Percentiles rank a stretch among this genome's conserved stretches.
Conservation (phyloP, 2,329 filamentous ascomycete genomes). For the Podosphaera leucotricha region DNA sequence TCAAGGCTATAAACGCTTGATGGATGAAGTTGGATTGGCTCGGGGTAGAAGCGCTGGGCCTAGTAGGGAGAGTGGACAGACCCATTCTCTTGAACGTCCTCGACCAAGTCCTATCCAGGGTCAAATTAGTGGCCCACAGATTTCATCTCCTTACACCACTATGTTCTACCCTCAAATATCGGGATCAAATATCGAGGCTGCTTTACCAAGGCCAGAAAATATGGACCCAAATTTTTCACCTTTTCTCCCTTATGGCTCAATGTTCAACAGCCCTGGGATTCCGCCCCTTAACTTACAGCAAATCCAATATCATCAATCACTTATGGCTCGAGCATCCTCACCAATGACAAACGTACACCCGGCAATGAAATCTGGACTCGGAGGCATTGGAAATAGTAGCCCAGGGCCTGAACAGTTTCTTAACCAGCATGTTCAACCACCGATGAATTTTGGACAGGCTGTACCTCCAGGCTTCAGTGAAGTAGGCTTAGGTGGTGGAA, state of each 20-base stretch:
- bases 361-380: slow-evolving; percentile 29
- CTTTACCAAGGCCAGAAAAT: slow-evolving; percentile 27
- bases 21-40: slow-evolving; percentile 93
- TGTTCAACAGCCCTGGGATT: slow-evolving; percentile 27
- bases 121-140: slow-evolving; percentile 23
- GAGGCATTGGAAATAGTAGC: slow-evolving; percentile 25
- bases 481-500: slow-evolving; percentile 23
- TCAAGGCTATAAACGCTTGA: slow-evolving; percentile 92
- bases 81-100: slow-evolving; percentile 24
- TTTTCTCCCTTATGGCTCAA: slow-evolving; percentile 27
- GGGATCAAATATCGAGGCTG: slow-evolving; percentile 25
- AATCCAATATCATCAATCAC: slow-evolving; percentile 33
- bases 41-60: slow-evolving; percentile 22
- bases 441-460: slow-evolving; percentile 17
- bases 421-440: slow-evolving; percentile 20
- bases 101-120: slow-evolving; percentile 28
- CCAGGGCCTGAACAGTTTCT: slow-evolving; percentile 32
- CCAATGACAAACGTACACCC: slow-evolving; percentile 34
- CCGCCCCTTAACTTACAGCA: slow-evolving; percentile 26
- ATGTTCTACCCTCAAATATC: slow-evolving; percentile 30
- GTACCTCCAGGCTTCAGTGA: slow-evolving; percentile 24
- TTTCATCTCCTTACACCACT: slow-evolving; percentile 18
- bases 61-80: slow-evolving; percentile 11
- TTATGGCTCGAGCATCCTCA: slow-evolving; percentile 28
- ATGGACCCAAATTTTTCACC: slow-evolving; percentile 25